phyloP scores from a whole-genome alignment of 306 rosid species.

The Crataegus laevigata region DNA sequence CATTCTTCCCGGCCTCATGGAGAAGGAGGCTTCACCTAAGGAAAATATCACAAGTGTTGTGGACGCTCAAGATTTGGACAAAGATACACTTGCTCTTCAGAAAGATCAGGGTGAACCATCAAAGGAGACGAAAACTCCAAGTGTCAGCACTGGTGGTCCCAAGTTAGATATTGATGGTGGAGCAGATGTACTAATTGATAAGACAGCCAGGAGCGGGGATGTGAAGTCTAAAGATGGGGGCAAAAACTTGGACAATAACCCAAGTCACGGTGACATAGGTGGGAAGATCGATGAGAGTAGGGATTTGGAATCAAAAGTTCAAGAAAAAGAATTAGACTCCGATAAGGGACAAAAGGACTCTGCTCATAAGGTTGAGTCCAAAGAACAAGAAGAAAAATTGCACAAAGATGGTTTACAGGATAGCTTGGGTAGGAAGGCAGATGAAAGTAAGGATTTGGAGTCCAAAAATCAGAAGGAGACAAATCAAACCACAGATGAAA shows the following conservation, averaged over 20 bases:
- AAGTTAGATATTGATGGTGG: constrained; percentile 2
- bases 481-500: constrained; percentile 31
- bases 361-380: neutral
- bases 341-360: neutral
- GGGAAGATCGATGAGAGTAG: constrained; percentile 17
- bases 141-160: constrained; percentile 15
- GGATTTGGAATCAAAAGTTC: constrained; percentile 4
- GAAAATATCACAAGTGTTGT: constrained; percentile 21
- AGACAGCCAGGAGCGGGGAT: constrained; percentile 13
- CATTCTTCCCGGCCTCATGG: constrained; percentile 32
- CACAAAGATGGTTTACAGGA: neutral
- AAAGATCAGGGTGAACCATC: constrained; percentile 22
- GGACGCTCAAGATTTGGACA: constrained; percentile 29
- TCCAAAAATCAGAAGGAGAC: constrained; percentile 11
- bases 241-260: constrained; percentile 6
- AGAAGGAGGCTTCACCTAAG: constrained; percentile 22
- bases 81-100: constrained; percentile 13
- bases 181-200: constrained; percentile 14
- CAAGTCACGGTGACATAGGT: neutral
- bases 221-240: constrained; percentile 26
- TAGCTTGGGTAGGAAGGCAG: constrained; percentile 16
- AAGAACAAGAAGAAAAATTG: neutral
- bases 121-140: constrained; percentile 22
- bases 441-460: constrained; percentile 15
- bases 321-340: constrained; percentile 1